Base-by-base conservation (phyloP, 2,329 filamentous ascomycete species). In the Fusarium sp. region DNA sequence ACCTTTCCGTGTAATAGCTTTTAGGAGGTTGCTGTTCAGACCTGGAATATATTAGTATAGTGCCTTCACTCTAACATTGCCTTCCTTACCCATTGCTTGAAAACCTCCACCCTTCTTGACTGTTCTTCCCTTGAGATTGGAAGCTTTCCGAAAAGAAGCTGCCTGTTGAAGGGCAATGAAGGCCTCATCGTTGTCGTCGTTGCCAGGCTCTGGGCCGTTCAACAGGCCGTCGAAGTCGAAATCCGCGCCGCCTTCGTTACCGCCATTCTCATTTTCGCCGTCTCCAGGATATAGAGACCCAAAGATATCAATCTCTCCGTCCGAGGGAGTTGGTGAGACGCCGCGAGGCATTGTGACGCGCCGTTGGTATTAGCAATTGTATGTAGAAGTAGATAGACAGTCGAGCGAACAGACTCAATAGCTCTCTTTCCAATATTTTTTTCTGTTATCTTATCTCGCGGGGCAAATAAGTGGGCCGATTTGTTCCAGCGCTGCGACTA, bases 61-160 rank as follows among this genome's bases (percentile, higher is more conserved):
- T 52, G 20, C 48, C 37, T 56, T 48, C 20, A 40, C 32, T 55
- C 18, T 15, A 18, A 30, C 27, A 13, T 46, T 20, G 11, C 18
- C 32, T 26, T 20, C 69, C 83, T 64, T 82, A 91, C 89, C 93
- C 95, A 99, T 98, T 49, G 93, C 92, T 81, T 99, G 96, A 79
- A 99, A 99, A 56, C 95, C 96, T 76, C 96, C 96, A 40, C 95
- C 93, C 82, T 98, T 99, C 85, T 98, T 98, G 35, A 93, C 93
- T 5, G 91, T 92, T 70, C 92, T 92, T 23, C 93, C 93, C 80
- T 95, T 96, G 11, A 96, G 75, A 78, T 95, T 96, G 13, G 92
- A 88, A 2, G 89, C 85, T 79, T 98, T 98, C 68, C 95, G 87
- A 79, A 98, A 98, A 7, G 93, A 93, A 18, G 94, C 93, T 6